phyloP scores from a whole-genome alignment of 768 basidiomycete genomes.

The Paxillus ammoniavirescens region DNA sequence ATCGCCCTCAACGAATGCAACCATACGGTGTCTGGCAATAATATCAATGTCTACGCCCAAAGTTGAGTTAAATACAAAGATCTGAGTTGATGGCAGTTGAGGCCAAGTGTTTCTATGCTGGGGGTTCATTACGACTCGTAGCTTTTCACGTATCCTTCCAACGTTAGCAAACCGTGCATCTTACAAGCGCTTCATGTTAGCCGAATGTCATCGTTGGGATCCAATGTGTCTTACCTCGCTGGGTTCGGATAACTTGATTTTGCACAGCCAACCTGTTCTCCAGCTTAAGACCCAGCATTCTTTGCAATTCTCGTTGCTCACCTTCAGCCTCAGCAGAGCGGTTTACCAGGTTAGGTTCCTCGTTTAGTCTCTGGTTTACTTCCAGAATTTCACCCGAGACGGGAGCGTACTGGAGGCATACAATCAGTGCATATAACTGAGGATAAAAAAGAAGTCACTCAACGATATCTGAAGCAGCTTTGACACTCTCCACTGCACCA shows the following conservation, averaged over 20 bases:
- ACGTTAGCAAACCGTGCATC: slow-evolving; percentile 71
- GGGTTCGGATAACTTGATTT: slow-evolving; percentile 77
- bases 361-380: slow-evolving; percentile 70
- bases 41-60: background rate
- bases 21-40: too few relatives aligned
- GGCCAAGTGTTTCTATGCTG: slow-evolving; percentile 11
- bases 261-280: slow-evolving; percentile 88
- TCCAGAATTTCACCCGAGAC: slow-evolving; percentile 81
- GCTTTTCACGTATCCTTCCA: slow-evolving; percentile 69
- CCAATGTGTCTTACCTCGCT: slow-evolving; percentile 55
- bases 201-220: background rate
- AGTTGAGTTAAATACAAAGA: slow-evolving; percentile 1
- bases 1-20: too few relatives aligned
- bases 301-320: slow-evolving; percentile 32
- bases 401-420: slow-evolving; percentile 72
- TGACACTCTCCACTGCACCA: slow-evolving; percentile 94
- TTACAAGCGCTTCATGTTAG: slow-evolving; percentile 26
- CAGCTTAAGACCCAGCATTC: background rate
- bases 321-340: slow-evolving; percentile 84
- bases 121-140: slow-evolving; percentile 40
- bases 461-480: slow-evolving; percentile 94
- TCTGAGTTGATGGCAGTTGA: slow-evolving; percentile 21
- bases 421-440: slow-evolving; percentile 8
- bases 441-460: slow-evolving; percentile 21
- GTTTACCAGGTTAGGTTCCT: slow-evolving; percentile 80